Evolutionary conservation across 257 asterid species (phyloP).

Genomic region (Euphrasia confusa): DNA sequence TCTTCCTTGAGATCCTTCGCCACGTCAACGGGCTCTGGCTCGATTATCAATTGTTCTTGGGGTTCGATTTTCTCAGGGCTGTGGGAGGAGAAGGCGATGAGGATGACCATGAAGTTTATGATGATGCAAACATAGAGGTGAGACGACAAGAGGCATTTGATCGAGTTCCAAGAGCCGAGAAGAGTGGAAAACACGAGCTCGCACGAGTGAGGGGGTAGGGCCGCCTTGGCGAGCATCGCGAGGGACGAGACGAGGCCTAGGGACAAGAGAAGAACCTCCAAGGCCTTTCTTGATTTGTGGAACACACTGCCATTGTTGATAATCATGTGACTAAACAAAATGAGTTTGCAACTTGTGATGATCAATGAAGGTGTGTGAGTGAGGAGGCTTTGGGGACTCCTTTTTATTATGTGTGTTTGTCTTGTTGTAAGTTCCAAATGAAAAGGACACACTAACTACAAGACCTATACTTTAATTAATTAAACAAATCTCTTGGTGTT

Average conservation of each 20-base stretch:
- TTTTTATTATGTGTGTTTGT: not conserved
- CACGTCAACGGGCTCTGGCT: not conserved
- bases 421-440: not conserved
- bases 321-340: too few relatives aligned
- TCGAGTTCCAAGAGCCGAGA: slow-evolving; percentile 27
- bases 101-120: slow-evolving; percentile 41
- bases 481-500: too few relatives aligned
- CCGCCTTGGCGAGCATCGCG: slow-evolving; percentile 27
- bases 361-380: not conserved
- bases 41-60: not conserved
- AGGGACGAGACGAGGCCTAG: slow-evolving; percentile 33
- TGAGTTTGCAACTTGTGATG: too few relatives aligned
- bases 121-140: slow-evolving; percentile 36
- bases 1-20: not conserved
- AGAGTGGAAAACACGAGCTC: slow-evolving; percentile 29
- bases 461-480: too few relatives aligned
- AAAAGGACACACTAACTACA: slow-evolving; percentile 6
- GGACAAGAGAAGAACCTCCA: slow-evolving; percentile 46
- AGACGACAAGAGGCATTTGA: slow-evolving; percentile 39
- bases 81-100: slow-evolving; percentile 42
- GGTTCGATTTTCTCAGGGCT: not conserved
- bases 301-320: slow-evolving; percentile 28
- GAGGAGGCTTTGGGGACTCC: not conserved
- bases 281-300: slow-evolving; percentile 25
- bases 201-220: slow-evolving; percentile 25